Conservation (phyloP, 2,329 filamentous ascomycete genomes). For the Aspergillus ibericus region DNA sequence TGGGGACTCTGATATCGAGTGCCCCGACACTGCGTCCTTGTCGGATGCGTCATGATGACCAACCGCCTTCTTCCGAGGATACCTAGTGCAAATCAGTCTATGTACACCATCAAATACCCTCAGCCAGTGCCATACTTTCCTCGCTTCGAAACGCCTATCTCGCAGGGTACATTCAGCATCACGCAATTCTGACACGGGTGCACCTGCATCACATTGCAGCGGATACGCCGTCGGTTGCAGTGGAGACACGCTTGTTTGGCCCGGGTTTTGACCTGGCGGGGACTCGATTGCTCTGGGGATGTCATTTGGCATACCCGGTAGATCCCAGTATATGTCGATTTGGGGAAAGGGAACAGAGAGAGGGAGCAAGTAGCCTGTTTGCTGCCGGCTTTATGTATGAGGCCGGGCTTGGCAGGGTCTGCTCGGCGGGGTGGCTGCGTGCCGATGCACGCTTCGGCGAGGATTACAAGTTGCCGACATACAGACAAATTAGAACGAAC, state of each 20-base stretch:
- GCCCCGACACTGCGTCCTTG: not conserved
- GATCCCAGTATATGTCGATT: not conserved
- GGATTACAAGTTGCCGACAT: too few relatives aligned
- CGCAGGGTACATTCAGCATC: constrained; percentile 38
- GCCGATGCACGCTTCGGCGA: not conserved
- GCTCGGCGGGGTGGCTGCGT: not conserved
- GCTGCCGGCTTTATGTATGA: constrained; percentile 1
- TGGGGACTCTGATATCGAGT: not conserved
- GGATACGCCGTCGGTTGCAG: constrained; percentile 48
- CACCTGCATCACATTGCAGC: constrained; percentile 48
- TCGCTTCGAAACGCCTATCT: constrained; percentile 44
- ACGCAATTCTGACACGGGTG: constrained; percentile 48
- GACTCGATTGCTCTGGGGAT: not conserved
- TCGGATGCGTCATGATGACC: not conserved
- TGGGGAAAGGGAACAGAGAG: not conserved
- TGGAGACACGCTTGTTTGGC: constrained; percentile 47
- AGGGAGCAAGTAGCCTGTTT: not conserved
- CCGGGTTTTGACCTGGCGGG: constrained; percentile 21
- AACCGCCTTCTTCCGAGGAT: constrained; percentile 24
- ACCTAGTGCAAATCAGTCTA: constrained; percentile 12
- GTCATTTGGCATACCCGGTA: not conserved
- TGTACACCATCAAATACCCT: not conserved
- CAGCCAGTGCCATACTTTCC: constrained; percentile 40
- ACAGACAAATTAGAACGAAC: not conserved
- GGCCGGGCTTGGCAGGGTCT: not conserved